These are phyloP conservation scores for Globisporangium cystogenes DNA, from an alignment of 352 stramenopile genomes.

Conservation along the genomic window DNA sequence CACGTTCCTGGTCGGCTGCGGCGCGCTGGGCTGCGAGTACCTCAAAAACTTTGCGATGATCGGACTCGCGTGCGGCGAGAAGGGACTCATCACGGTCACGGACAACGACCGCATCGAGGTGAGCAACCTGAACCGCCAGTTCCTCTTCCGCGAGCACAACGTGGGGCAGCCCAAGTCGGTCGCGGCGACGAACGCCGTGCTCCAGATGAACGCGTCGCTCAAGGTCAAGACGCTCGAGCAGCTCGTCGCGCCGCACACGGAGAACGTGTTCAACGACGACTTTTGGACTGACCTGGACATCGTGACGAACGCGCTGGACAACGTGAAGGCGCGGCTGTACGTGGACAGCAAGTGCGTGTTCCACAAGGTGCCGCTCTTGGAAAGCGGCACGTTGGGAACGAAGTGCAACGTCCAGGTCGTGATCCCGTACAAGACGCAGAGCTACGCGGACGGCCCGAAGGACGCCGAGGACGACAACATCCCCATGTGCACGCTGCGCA, in stretches of 20 bases:
- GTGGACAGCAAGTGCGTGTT: slow-evolving; percentile 99
- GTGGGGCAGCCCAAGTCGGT: slow-evolving; percentile 83
- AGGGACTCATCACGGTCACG: slow-evolving; percentile 76
- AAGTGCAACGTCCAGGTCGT: slow-evolving; percentile 97
- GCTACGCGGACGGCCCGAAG: slow-evolving; percentile 94
- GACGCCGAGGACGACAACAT: slow-evolving; percentile 98
- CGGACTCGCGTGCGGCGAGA: slow-evolving; percentile 65
- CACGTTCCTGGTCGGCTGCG: slow-evolving; percentile 82
- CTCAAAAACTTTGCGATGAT: slow-evolving; percentile 88
- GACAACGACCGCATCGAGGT: slow-evolving; percentile 88
- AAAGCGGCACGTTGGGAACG: slow-evolving; percentile 98
- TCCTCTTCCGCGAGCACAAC: slow-evolving; percentile 84
- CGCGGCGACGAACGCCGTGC: slow-evolving; percentile 68
- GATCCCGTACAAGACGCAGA: slow-evolving; percentile 85
- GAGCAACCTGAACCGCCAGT: slow-evolving; percentile 85
- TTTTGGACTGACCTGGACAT: slow-evolving; percentile 88
- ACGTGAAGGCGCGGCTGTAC: slow-evolving; percentile 96
- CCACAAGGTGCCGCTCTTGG: slow-evolving; percentile 95
- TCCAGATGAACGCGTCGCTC: slow-evolving; percentile 65
- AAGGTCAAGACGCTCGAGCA: slow-evolving; percentile 83
- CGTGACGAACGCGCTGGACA: slow-evolving; percentile 99
- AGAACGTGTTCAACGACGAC: slow-evolving; percentile 76
- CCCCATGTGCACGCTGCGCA: slow-evolving; percentile 99
- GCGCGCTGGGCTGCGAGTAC: slow-evolving; percentile 79
- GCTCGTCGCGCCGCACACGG: slow-evolving; percentile 70